Base-by-base conservation (phyloP, 2,329 filamentous ascomycete genomes). In the Xylaria sp. region DNA sequence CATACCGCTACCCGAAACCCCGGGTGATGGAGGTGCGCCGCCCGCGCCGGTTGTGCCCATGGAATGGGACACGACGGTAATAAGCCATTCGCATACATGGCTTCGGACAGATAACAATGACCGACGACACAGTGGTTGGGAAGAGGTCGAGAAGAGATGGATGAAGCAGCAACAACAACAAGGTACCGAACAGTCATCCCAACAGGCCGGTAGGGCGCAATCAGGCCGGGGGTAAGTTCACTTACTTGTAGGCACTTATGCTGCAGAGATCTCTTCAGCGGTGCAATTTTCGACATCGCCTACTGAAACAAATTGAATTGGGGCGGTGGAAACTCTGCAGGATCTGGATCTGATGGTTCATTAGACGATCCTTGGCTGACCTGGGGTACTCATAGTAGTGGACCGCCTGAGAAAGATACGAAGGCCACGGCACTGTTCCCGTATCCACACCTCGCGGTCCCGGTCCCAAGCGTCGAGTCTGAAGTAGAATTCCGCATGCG, bases 401-500 rank as follows among this genome's bases (percentile, higher is more conserved):
- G 63, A 53, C 42, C 50, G 55, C 32, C 70, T 0, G 61, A 44
- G 54, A 40, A 70, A 10, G 69, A 63, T 13, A 18, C 48, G 6
- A 69, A 72, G 27, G 59, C 65, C 1, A 60, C 68, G 65, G 67
- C 48, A 29, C 60, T 60, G 23, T 73, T 76, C 48, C 75, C 72
- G 1, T 74, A 70, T 27, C 76, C 76, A 16, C 65, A 72, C 12
- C 59, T 75, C 51, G 71, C 75, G 13, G 70, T 78, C 40, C 75
- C 76, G 40, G 60, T 64, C 1, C 77, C 76, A 25, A 64, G 61
- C 5, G 53, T 78, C 2, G 73, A 75, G 44, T 71, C 72, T 2
- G 74, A 75, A 37, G 71, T 70, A 13, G 75, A 77, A 50, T 78
- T 78, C 48, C 76, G 77, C 29, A 74, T 78, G 74, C 71, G 60